Conservation (phyloP, 306 rosid genomes). For the Rosa persica region DNA sequence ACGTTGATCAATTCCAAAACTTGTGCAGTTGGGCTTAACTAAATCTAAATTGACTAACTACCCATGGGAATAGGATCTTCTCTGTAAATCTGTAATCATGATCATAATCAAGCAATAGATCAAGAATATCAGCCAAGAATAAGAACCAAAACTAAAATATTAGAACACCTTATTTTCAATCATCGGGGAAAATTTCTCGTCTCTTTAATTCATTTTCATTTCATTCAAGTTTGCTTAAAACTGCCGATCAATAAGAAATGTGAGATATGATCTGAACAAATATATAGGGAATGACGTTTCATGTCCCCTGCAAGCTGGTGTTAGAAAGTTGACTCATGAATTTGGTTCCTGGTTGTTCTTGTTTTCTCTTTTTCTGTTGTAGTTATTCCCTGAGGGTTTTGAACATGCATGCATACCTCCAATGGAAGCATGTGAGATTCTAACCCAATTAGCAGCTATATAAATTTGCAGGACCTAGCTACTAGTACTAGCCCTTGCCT, state of each 20-base stretch:
- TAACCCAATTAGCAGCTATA: neutral
- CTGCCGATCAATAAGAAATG: conserved; percentile 4
- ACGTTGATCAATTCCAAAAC: conserved; percentile 1
- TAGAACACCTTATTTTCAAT: conserved; percentile 4
- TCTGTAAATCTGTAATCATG: neutral
- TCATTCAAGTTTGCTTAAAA: conserved; percentile 2
- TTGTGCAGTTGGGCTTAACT: neutral
- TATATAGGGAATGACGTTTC: conserved; percentile 23
- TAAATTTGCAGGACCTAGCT: neutral
- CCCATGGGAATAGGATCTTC: conserved; percentile 8
- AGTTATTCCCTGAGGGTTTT: neutral
- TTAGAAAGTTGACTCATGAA: conserved; percentile 5
- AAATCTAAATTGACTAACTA: neutral
- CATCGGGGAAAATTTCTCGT: conserved; percentile 23
- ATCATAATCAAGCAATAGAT: neutral
- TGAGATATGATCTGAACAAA: conserved; percentile 11
- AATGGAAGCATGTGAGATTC: conserved; percentile 15
- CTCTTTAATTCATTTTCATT: conserved; percentile 5
- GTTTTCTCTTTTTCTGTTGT: neutral
- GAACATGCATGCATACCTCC: neutral
- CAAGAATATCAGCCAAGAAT: neutral
- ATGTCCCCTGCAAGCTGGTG: conserved; percentile 13
- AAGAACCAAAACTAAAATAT: neutral
- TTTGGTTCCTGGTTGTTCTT: conserved; percentile 13
- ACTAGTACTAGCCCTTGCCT: neutral